Percentiles rank a stretch among this genome's conserved stretches.
Evolutionary conservation across 805 yeast genomes (phyloP).

Genomic region (Hemisphaericaspora nanyangensis): DNA sequence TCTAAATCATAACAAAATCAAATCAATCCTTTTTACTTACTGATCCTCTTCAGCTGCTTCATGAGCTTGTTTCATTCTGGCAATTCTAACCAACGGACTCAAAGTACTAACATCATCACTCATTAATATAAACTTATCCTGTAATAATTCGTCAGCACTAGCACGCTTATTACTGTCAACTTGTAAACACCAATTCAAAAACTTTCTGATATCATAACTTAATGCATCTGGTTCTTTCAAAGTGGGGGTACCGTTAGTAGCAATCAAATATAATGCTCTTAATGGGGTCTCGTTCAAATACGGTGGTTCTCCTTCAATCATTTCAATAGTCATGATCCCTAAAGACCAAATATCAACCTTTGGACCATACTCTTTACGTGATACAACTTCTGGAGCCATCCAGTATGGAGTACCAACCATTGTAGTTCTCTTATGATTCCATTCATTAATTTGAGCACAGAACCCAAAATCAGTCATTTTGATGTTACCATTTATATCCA

Average conservation of each 20-base stretch:
- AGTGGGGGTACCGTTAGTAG: slow-evolving; percentile 94
- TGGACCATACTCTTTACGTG: slow-evolving; percentile 91
- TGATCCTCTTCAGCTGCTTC: slow-evolving; percentile 18
- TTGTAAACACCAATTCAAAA: slow-evolving; percentile 73
- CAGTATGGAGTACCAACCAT: slow-evolving; percentile 99
- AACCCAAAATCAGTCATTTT: slow-evolving; percentile 95
- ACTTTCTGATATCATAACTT: slow-evolving; percentile 59
- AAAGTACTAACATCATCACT: slow-evolving; percentile 60
- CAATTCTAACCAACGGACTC: slow-evolving; percentile 72
- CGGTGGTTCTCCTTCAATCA: slow-evolving; percentile 99
- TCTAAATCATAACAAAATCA: too few relatives aligned
- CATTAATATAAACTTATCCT: slow-evolving; percentile 59
- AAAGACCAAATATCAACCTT: slow-evolving; percentile 97
- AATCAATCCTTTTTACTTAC: neutral
- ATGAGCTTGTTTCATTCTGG: slow-evolving; percentile 57
- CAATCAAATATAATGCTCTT: slow-evolving; percentile 88
- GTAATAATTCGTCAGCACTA: slow-evolving; percentile 67
- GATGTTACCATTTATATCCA: slow-evolving; percentile 81
- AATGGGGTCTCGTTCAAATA: slow-evolving; percentile 94
- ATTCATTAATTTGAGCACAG: slow-evolving; percentile 72
- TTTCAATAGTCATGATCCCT: slow-evolving; percentile 97
- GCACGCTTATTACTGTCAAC: slow-evolving; percentile 83
- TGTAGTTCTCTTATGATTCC: slow-evolving; percentile 83
- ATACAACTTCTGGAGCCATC: slow-evolving; percentile 99
- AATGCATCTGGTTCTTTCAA: slow-evolving; percentile 83